phyloP scores from a whole-genome alignment of 2,329 filamentous ascomycete species.

The Claviceps africana region DNA sequence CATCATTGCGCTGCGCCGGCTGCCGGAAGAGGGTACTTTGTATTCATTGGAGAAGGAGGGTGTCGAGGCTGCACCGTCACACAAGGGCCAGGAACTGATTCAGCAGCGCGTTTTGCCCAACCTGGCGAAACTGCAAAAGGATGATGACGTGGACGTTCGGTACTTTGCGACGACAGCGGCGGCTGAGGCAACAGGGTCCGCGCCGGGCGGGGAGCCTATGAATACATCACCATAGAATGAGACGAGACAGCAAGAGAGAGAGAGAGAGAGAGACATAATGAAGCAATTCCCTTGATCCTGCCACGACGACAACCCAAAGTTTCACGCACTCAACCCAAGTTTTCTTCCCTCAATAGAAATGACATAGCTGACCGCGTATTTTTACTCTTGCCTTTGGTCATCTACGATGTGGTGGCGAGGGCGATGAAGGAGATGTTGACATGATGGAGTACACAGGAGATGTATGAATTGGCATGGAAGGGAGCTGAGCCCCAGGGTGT shows the following conservation, averaged over 20 bases:
- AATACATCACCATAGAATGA: slow-evolving; percentile 49
- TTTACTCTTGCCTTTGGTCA: not conserved
- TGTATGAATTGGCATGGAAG: not conserved
- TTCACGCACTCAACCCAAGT: not conserved
- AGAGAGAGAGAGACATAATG: too few relatives aligned
- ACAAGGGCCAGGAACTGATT: slow-evolving; percentile 65
- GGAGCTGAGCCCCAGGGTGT: not conserved
- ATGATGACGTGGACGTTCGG: slow-evolving; percentile 94
- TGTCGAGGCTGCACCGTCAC: slow-evolving; percentile 46
- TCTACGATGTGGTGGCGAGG: not conserved
- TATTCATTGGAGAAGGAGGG: slow-evolving; percentile 72
- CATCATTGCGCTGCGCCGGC: slow-evolving; percentile 78
- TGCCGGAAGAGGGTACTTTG: slow-evolving; percentile 80
- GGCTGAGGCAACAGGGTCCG: slow-evolving; percentile 36
- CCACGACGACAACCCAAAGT: slow-evolving; percentile 2
- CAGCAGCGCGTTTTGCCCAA: slow-evolving; percentile 77
- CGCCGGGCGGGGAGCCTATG: slow-evolving; percentile 43
- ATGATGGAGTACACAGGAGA: not conserved
- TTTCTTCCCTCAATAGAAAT: not conserved
- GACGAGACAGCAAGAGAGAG: slow-evolving; percentile 14
- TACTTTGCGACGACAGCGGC: slow-evolving; percentile 92
- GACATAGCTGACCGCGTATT: not conserved
- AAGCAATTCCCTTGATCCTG: slow-evolving; percentile 36
- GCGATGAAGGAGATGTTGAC: not conserved
- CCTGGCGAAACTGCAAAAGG: slow-evolving; percentile 88